Evolutionary conservation across 768 basidiomycete genomes (phyloP).

Genomic region (Suillus hirtellus): DNA sequence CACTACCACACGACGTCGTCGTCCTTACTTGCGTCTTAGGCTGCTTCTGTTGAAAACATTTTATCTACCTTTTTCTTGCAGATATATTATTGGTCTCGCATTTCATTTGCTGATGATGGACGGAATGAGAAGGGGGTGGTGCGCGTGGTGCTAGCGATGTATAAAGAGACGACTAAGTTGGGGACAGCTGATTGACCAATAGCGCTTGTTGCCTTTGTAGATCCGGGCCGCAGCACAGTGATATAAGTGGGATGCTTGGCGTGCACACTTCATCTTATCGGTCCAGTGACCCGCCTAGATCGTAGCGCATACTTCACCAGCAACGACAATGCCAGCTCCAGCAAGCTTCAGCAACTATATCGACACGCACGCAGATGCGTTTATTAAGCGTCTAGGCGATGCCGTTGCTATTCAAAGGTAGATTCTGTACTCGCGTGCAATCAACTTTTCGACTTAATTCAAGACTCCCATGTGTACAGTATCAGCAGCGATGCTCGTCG

Average conservation of each 20-base stretch:
- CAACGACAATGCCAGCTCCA: conserved; percentile 34
- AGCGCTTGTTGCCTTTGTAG: not conserved
- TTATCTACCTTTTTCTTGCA: not conserved
- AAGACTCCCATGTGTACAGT: conserved; percentile 34
- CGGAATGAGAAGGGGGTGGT: not conserved
- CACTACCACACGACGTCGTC: not conserved
- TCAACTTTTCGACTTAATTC: conserved; percentile 9
- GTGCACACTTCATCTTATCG: not conserved
- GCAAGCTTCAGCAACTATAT: conserved; percentile 48
- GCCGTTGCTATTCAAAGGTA: conserved; percentile 86
- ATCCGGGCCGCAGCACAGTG: not conserved
- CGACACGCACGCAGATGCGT: conserved; percentile 66
- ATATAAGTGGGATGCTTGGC: not conserved
- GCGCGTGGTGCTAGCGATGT: not conserved
- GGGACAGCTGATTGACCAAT: not conserved
- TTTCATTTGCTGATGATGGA: not conserved
- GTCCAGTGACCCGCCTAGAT: not conserved
- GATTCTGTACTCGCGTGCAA: conserved; percentile 13
- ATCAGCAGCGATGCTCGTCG: conserved; percentile 70
- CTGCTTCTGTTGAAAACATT: not conserved
- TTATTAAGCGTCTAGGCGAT: conserved; percentile 75
- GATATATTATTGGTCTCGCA: not conserved
- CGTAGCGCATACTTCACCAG: not conserved
- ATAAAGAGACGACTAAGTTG: not conserved
- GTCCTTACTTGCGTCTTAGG: not conserved